Evolutionary conservation across 139 green algal species (phyloP).

Genomic region (Chlorokybus atmophyticus): DNA sequence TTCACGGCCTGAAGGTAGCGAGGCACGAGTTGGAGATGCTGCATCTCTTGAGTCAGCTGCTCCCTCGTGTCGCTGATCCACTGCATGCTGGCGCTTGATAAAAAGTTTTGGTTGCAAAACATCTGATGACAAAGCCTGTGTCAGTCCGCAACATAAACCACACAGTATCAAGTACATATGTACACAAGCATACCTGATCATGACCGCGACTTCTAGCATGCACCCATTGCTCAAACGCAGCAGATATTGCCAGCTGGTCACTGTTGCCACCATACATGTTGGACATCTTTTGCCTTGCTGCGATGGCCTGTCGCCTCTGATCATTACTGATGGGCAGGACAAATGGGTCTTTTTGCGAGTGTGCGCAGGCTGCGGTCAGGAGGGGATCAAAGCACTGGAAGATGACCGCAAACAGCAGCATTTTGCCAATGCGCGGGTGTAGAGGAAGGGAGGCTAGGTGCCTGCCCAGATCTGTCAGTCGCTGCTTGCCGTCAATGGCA

Average conservation of each 20-base stretch:
- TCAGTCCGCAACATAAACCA: too few species aligned
- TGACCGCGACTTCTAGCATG: not conserved
- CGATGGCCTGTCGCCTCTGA: not conserved
- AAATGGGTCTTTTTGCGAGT: conserved; percentile 7
- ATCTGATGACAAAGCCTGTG: too few species aligned
- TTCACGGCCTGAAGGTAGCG: not conserved
- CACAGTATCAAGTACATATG: too few species aligned
- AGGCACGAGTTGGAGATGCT: not conserved
- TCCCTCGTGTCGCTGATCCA: not conserved
- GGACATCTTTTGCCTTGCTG: not conserved
- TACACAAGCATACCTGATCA: not conserved
- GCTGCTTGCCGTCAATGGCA: conserved; percentile 29
- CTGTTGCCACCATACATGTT: conserved; percentile 8
- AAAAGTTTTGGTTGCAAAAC: not conserved
- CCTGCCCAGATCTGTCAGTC: conserved; percentile 30
- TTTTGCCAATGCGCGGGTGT: conserved; percentile 34
- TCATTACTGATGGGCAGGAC: not conserved
- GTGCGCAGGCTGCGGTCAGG: conserved; percentile 26
- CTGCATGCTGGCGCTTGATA: not conserved
- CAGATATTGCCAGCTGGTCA: conserved; percentile 33
- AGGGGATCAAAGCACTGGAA: conserved; percentile 31
- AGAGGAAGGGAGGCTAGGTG: conserved; percentile 34
- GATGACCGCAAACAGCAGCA: conserved; percentile 29
- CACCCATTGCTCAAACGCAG: conserved; percentile 11
- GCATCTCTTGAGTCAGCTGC: not conserved